Base-by-base conservation (phyloP, 495 filamentous ascomycete species). In the Penicillium pancosmium region DNA sequence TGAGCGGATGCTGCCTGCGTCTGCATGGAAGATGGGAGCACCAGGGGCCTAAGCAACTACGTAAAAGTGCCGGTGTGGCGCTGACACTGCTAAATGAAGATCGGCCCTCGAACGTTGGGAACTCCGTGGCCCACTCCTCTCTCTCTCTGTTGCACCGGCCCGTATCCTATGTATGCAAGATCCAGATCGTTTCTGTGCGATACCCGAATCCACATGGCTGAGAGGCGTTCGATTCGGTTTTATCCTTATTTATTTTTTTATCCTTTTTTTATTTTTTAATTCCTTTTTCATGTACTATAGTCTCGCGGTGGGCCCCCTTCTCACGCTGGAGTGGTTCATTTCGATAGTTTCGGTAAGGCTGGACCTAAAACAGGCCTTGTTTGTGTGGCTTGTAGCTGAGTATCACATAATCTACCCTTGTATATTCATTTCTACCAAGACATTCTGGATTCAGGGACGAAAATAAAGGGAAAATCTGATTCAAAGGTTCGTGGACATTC, bases 191-290 rank as follows among this genome's bases (percentile, higher is more conserved):
- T 19, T 54, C 40, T 56, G 53, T 59, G 51, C 56, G 61, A 63
- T 60, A 62, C 56, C 53, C 56, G 61, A 40, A 60, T 56, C 61
- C 61, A 63, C 56, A 59, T 63, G 61, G 61, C 35, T 21, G 16
- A 50, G 16, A 41, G 12, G 9, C 36, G 34, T n/a, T 15, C 27
- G 27, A 31, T 31, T 31, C 5, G 27, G 52, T 18, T 13, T 48
- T 47, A 2, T n/a, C 47, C 19, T 16, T 13, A 11, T 44, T 21
- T 19, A 7, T 9, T 44, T 54, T 54, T 36, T 44, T 46, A 2
- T 35, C 33, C 15, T 47, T 12, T 43, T 21, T 47, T 12, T 43
- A 46, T 34, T 55, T 15, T 10, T 21, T 13, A 41, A 13, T 41
- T 31, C 13, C 12, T 43, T 54, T 9, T n/a, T 44, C 8, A 16